Base-by-base conservation (phyloP, 1,284 basidiomycete species). In the Malassezia dermatis region DNA sequence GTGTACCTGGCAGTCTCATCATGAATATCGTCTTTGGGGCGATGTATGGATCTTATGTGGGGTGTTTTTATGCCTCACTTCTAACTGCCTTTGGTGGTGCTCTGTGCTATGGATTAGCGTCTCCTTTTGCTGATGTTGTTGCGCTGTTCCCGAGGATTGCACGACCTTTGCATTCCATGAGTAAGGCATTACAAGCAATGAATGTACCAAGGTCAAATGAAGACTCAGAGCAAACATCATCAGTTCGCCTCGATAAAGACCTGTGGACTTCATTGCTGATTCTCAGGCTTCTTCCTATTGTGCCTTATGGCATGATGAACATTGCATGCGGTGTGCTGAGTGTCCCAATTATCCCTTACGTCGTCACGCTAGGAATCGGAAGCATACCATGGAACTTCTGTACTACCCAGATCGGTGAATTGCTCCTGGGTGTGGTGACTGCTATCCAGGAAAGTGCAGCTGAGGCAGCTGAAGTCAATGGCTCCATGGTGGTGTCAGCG, bases 11-110 rank as follows among this genome's bases (percentile, higher is more conserved):
- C 5, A 68, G 65, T 50, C 42, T 73, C 32, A 69, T 73, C 53
- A 70, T 67, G 62, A 74, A 74, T 57, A 66, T 74, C 40, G 61
- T 74, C 15, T 72, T 69, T 41, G 71, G 71, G 17, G 70, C 70
- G 2, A 69, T 73, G 64, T 74, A 71, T 49, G 71, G 71, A 8
- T 64, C 68, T 2, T 69, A 63, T 50, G 60, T 54, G 42, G 71
- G 68, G 6, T 65, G 67, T 19, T 37, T 72, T 27, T 71, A 64
- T 43, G 66, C 69, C 11, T 66, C 64, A n/a, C 41, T 69, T 12
- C 45, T 73, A 35, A 74, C 71, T 8, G 59, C 68, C 11, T 34
- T 71, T 6, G 71, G 71, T n/a, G 71, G 71, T 3, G 56, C 67
- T 17, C 58, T 65, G 23, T 73, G 68, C 51, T 73, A 73, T 26